phyloP scores from a whole-genome alignment of 2,329 filamentous ascomycete species.

The Stachybotrys echinatus region DNA sequence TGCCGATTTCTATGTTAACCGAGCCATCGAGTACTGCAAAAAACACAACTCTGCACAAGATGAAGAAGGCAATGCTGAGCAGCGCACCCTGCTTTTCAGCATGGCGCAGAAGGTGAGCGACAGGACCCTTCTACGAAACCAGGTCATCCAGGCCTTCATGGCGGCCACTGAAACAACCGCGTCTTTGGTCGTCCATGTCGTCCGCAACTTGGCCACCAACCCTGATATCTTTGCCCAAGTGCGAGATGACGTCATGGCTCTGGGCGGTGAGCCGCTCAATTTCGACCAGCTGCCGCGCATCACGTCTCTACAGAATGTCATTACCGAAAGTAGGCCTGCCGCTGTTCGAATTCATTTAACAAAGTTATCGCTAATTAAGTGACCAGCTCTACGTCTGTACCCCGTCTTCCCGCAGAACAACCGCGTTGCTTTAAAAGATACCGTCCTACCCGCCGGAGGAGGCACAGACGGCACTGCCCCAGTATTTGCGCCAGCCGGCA shows the following conservation, averaged over 20 bases:
- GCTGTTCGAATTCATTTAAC: background rate
- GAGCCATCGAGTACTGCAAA: background rate
- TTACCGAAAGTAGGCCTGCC: constrained; percentile 1
- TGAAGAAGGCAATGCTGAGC: background rate
- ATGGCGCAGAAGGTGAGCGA: background rate
- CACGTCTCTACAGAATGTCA: constrained; percentile 2
- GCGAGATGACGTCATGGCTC: background rate
- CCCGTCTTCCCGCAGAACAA: constrained; percentile 2
- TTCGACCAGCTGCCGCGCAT: constrained; percentile 1
- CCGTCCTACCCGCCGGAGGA: constrained; percentile 2
- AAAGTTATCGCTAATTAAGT: background rate
- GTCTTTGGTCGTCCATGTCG: background rate
- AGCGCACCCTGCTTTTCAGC: background rate
- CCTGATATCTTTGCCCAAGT: background rate
- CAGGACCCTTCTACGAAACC: background rate
- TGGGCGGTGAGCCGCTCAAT: background rate
- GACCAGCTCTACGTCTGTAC: constrained; percentile 3
- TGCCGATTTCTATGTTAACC: background rate
- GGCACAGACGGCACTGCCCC: constrained; percentile 3
- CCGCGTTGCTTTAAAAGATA: constrained; percentile 2
- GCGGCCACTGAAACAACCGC: background rate
- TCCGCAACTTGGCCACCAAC: constrained; percentile 1
- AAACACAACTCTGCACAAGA: background rate
- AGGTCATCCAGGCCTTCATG: background rate
- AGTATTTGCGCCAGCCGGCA: constrained; percentile 2